These are phyloP conservation scores for Geotrichum restrictum DNA, from an alignment of 1,139 yeast genomes.

Conservation along the genomic window DNA sequence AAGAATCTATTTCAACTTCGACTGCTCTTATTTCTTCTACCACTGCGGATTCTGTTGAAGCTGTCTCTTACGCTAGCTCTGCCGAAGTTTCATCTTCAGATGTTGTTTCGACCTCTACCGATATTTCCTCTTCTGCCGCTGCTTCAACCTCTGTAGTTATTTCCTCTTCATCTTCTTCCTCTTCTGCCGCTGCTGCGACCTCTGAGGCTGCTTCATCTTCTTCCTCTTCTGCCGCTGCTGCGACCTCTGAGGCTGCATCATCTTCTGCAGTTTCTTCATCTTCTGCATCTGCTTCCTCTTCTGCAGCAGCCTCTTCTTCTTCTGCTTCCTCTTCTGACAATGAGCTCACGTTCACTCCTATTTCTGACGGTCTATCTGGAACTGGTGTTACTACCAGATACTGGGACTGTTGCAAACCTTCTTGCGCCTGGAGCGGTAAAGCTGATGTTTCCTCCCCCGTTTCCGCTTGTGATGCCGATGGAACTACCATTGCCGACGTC, in stretches of 20 bases:
- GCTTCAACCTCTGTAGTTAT: neutral
- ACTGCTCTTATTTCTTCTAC: neutral
- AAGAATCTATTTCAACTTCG: neutral
- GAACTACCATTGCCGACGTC: constrained; percentile 17
- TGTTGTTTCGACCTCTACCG: neutral
- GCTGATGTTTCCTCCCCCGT: constrained; percentile 21
- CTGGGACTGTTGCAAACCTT: constrained; percentile 27
- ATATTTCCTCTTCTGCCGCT: neutral
- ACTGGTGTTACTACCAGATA: constrained; percentile 23
- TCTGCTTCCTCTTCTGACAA: neutral
- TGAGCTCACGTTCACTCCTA: constrained; percentile 8
- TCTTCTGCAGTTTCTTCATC: neutral
- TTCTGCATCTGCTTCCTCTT: neutral
- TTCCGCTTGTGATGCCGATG: constrained; percentile 22
- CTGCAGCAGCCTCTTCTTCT: neutral
- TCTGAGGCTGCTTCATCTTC: neutral
- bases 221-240: neutral
- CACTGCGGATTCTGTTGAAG: neutral
- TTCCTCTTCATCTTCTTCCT: neutral
- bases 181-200: neutral
- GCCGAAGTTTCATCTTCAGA: neutral
- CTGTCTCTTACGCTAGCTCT: neutral
- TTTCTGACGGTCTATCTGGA: constrained; percentile 23
- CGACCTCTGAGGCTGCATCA: neutral
- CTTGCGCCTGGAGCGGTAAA: constrained; percentile 25